A percentile compares a stretch with the other conserved stretches of the same genome.
Evolutionary conservation across 352 stramenopile species (phyloP).

Genomic region (Achlya hypogyna): DNA sequence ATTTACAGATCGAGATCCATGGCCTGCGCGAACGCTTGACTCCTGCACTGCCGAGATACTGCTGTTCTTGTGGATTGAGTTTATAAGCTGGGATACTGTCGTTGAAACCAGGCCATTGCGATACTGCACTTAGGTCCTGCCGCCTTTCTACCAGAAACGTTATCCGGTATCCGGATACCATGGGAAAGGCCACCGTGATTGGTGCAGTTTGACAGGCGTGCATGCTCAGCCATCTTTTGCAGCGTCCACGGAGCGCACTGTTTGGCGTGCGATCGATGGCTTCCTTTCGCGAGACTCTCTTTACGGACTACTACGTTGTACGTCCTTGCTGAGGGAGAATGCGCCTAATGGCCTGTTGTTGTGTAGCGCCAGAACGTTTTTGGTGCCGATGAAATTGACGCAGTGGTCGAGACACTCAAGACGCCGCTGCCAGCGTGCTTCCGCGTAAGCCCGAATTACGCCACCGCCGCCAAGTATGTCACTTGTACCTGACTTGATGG

Average conservation of each 20-base stretch:
- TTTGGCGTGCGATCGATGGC: neutral
- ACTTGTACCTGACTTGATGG: neutral
- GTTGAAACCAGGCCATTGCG: too few relatives aligned
- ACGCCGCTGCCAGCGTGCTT: constrained; percentile 60
- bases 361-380: constrained; percentile 58
- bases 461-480: constrained; percentile 24
- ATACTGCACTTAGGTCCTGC: too few relatives aligned
- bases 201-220: constrained; percentile 3
- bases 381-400: constrained; percentile 27
- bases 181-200: neutral
- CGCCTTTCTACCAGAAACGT: too few relatives aligned
- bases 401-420: constrained; percentile 40
- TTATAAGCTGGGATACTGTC: too few relatives aligned
- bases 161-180: neutral
- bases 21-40: too few relatives aligned
- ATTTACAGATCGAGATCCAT: too few relatives aligned
- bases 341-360: neutral
- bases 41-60: too few relatives aligned
- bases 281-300: constrained; percentile 21
- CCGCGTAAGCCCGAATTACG: constrained; percentile 44
- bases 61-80: too few relatives aligned
- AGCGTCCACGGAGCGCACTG: neutral
- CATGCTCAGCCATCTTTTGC: neutral
- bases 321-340: neutral
- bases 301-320: constrained; percentile 69